Conservation (phyloP, 257 asterid genomes). For the Ophiorrhiza pumila region DNA sequence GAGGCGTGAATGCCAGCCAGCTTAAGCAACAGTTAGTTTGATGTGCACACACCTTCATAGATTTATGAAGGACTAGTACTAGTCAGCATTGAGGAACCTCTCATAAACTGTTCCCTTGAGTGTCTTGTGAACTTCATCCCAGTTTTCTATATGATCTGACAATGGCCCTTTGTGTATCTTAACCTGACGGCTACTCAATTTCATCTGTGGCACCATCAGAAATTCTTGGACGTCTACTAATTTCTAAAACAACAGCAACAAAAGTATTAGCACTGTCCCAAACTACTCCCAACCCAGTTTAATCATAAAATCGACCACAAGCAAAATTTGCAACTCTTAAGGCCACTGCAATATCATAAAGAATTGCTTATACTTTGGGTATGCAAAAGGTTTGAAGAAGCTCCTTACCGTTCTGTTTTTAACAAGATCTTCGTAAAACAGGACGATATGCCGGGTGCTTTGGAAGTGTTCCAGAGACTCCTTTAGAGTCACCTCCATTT, state of each 20-base stretch:
- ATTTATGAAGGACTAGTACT: constrained; percentile 30
- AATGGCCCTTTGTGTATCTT: constrained; percentile 90
- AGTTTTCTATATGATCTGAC: constrained; percentile 62
- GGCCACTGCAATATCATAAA: neutral
- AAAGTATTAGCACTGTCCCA: neutral
- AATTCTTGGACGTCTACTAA: constrained; percentile 63
- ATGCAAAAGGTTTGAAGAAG: neutral
- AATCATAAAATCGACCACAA: neutral
- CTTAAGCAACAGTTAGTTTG: constrained; percentile 15
- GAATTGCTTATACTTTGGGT: neutral
- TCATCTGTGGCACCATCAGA: constrained; percentile 62
- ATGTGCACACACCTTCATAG: constrained; percentile 28
- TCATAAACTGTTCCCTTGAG: constrained; percentile 71
- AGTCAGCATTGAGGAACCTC: constrained; percentile 63
- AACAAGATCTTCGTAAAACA: constrained; percentile 83
- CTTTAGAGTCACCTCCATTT: constrained; percentile 53
- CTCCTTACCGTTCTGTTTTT: constrained; percentile 65
- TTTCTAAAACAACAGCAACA: constrained; percentile 44
- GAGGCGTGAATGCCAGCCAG: constrained; percentile 19
- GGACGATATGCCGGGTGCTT: constrained; percentile 62
- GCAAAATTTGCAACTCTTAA: neutral
- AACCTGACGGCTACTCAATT: constrained; percentile 70
- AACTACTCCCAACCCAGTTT: too few relatives aligned
- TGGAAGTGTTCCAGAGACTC: constrained; percentile 60
- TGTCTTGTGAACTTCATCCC: constrained; percentile 65